Evolutionary conservation across 805 yeast genomes (phyloP).

Genomic region (Lipomyces anomalus): DNA sequence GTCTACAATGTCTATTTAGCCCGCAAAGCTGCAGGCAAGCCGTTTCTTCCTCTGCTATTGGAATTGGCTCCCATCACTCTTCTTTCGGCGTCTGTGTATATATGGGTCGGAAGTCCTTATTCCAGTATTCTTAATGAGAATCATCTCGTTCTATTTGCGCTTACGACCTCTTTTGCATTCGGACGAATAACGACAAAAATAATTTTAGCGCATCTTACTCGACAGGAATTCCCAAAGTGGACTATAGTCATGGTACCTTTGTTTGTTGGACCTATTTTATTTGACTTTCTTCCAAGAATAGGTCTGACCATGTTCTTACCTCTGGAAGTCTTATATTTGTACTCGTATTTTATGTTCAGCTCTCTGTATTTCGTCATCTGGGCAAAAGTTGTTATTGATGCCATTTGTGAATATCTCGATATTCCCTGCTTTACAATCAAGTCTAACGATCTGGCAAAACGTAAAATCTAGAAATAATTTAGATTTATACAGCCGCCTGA

Average conservation of each 20-base stretch:
- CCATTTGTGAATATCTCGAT: constrained; percentile 74
- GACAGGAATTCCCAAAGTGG: constrained; percentile 69
- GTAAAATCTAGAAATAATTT: not conserved
- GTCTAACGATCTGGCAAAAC: not conserved
- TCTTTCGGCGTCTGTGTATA: constrained; percentile 46
- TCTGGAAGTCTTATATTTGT: constrained; percentile 40
- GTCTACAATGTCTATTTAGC: constrained; percentile 41
- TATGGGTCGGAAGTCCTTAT: constrained; percentile 43
- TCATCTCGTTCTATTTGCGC: constrained; percentile 65
- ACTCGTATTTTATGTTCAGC: constrained; percentile 58
- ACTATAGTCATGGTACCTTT: constrained; percentile 58
- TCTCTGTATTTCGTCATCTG: constrained; percentile 60
- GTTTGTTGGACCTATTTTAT: constrained; percentile 33
- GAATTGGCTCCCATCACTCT: constrained; percentile 68
- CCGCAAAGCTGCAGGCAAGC: constrained; percentile 36
- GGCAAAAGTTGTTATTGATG: constrained; percentile 69
- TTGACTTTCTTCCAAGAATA: constrained; percentile 46
- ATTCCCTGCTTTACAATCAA: constrained; percentile 64
- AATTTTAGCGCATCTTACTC: constrained; percentile 80
- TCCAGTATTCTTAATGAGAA: constrained; percentile 42
- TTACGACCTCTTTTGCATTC: constrained; percentile 74
- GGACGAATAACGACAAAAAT: constrained; percentile 62
- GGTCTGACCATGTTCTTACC: constrained; percentile 35
- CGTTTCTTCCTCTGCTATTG: constrained; percentile 36
- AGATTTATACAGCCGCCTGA: not conserved